Conservation (phyloP, 805 yeast species). For the Saccharomyces kudriavzevii region DNA sequence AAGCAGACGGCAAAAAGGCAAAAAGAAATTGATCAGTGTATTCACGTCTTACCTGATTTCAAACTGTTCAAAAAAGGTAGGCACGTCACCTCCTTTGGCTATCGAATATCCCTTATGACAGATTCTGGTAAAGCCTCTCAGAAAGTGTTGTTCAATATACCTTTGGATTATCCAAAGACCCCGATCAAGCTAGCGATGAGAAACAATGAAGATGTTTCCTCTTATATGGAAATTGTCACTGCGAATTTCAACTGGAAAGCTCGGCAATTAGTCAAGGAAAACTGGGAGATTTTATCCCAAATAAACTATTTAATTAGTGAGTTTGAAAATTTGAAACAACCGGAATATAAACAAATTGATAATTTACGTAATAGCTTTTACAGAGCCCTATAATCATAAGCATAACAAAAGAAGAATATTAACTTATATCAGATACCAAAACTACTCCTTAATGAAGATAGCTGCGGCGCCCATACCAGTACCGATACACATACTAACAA, state of each 20-base stretch:
- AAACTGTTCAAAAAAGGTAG: constrained; percentile 18
- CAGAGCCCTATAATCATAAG: background rate
- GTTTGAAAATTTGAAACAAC: constrained; percentile 7
- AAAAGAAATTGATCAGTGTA: constrained; percentile 16
- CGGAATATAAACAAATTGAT: constrained; percentile 12
- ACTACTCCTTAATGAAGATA: constrained; percentile 66
- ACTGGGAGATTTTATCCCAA: constrained; percentile 17
- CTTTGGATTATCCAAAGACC: constrained; percentile 21
- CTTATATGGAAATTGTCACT: constrained; percentile 4
- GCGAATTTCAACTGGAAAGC: constrained; percentile 21
- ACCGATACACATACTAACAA: constrained; percentile 95
- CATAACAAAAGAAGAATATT: background rate
- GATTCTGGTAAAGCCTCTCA: constrained; percentile 3
- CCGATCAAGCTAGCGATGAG: constrained; percentile 14
- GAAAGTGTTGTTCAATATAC: constrained; percentile 15
- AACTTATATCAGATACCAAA: background rate
- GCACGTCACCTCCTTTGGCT: constrained; percentile 18
- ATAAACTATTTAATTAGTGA: constrained; percentile 20
- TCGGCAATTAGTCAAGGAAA: constrained; percentile 6
- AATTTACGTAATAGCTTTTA: constrained; percentile 13
- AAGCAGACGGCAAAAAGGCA: constrained; percentile 4
- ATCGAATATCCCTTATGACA: constrained; percentile 4
- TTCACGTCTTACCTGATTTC: constrained; percentile 12
- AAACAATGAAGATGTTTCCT: constrained; percentile 1
- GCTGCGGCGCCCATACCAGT: constrained; percentile 99